Evolutionary conservation across 2,329 filamentous ascomycete species (phyloP).

Genomic region (Fusarium floridanum): DNA sequence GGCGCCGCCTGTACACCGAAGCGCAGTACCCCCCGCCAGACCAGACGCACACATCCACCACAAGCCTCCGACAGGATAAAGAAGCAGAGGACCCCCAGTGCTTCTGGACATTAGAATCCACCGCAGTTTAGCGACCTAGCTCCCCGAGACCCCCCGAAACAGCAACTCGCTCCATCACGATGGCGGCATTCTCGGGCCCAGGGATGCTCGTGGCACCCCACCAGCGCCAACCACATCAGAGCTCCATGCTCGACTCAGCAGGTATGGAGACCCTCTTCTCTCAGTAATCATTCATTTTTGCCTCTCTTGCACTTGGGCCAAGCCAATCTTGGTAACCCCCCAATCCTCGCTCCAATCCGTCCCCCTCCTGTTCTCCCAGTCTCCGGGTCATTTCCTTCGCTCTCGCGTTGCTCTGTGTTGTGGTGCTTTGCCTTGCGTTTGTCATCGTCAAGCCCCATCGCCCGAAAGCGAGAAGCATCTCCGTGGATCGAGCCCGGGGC

Average conservation of each 20-base stretch:
- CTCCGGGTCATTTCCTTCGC: slow-evolving; percentile 19
- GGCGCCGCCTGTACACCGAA: slow-evolving; percentile 41
- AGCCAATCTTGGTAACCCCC: slow-evolving; percentile 24
- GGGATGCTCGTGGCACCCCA: slow-evolving; percentile 40
- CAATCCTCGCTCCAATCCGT: slow-evolving; percentile 23
- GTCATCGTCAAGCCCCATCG: slow-evolving; percentile 23
- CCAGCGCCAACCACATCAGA: slow-evolving; percentile 42
- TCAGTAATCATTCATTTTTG: slow-evolving; percentile 28
- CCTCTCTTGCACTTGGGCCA: slow-evolving; percentile 18
- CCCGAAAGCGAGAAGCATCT: slow-evolving; percentile 39
- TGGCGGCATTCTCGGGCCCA: slow-evolving; percentile 45
- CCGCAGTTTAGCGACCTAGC: neutral
- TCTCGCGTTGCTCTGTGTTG: slow-evolving; percentile 12
- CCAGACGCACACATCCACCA: slow-evolving; percentile 24
- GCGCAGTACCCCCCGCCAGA: slow-evolving; percentile 38
- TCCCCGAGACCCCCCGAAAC: slow-evolving; percentile 21
- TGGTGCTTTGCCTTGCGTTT: slow-evolving; percentile 1
- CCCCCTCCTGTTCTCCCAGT: slow-evolving; percentile 16
- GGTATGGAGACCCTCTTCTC: slow-evolving; percentile 39
- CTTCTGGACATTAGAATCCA: neutral
- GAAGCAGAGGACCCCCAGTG: slow-evolving; percentile 28
- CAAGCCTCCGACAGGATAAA: slow-evolving; percentile 28
- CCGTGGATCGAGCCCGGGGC: slow-evolving; percentile 28
- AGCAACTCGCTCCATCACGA: slow-evolving; percentile 22
- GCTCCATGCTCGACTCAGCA: slow-evolving; percentile 39